Evolutionary conservation across 2,329 filamentous ascomycete genomes (phyloP).

Genomic region (Aspergillus unguis): DNA sequence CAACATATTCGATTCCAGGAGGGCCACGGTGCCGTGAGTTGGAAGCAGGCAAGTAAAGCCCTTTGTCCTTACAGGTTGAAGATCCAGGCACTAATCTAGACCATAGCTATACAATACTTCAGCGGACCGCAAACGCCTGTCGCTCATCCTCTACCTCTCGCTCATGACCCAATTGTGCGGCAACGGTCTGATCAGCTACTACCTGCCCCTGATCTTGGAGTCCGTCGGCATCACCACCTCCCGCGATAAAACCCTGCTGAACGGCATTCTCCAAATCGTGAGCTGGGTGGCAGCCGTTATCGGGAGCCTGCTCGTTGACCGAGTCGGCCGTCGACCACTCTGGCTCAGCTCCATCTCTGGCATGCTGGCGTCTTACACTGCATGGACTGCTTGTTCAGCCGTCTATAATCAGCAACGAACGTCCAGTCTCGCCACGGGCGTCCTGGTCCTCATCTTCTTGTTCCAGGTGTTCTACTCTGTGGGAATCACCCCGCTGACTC

Average conservation of each 20-base stretch:
- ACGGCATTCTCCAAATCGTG: constrained; percentile 1
- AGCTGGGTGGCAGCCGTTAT: not conserved
- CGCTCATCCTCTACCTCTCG: not conserved
- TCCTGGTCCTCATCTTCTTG: too few relatives aligned
- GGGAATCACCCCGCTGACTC: too few relatives aligned
- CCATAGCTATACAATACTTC: not conserved
- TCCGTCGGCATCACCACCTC: not conserved
- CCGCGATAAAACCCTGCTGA: not conserved
- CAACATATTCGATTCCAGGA: too few relatives aligned
- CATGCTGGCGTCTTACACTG: constrained; percentile 18
- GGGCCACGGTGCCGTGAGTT: too few relatives aligned
- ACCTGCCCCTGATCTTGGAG: not conserved
- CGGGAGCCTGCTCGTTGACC: not conserved
- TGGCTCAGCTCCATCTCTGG: constrained; percentile 14
- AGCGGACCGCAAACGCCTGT: not conserved
- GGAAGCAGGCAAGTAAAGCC: not conserved
- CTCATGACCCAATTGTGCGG: not conserved
- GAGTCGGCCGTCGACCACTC: not conserved
- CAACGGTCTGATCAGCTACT: not conserved
- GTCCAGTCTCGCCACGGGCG: too few relatives aligned
- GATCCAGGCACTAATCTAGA: not conserved
- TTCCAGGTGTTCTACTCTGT: too few relatives aligned
- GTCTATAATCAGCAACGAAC: too few relatives aligned
- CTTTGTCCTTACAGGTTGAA: not conserved
- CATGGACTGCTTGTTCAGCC: too few relatives aligned